These are phyloP conservation scores for Penicillium parvum DNA, from an alignment of 495 filamentous ascomycete genomes.

Conservation along the genomic window DNA sequence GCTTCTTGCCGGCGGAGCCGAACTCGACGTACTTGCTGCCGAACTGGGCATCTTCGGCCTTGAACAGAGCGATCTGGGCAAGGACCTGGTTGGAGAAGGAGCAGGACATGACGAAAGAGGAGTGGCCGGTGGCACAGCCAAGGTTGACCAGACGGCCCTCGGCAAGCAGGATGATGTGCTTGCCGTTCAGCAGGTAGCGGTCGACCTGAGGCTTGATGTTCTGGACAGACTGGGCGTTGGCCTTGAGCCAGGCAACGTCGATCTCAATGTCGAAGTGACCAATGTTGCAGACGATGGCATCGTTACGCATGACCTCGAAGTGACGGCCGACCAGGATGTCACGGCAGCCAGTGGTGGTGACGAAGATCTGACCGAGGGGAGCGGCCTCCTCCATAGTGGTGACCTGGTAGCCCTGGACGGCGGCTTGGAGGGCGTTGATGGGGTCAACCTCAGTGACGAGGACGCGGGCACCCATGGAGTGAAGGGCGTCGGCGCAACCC, in stretches of 20 bases:
- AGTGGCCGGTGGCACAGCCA: slow-evolving; percentile 98
- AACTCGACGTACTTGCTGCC: slow-evolving; percentile 94
- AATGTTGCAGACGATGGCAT: slow-evolving; percentile 99
- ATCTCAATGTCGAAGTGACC: slow-evolving; percentile 99
- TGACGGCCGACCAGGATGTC: slow-evolving; percentile 89
- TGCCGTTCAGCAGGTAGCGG: slow-evolving; percentile 93
- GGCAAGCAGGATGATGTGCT: slow-evolving; percentile 95
- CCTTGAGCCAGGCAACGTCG: slow-evolving; percentile 99
- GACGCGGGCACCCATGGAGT: slow-evolving; percentile 95
- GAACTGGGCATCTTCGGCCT: slow-evolving; percentile 83
- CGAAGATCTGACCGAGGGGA: slow-evolving; percentile 88
- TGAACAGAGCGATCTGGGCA: slow-evolving; percentile 97
- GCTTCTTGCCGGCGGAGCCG: slow-evolving; percentile 84
- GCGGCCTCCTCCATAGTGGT: slow-evolving; percentile 96
- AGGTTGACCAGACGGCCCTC: slow-evolving; percentile 99
- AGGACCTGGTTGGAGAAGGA: slow-evolving; percentile 99
- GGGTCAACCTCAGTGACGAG: slow-evolving; percentile 96
- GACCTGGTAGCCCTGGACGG: slow-evolving; percentile 95
- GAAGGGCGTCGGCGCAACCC: slow-evolving; percentile 93
- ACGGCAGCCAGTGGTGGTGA: slow-evolving; percentile 98
- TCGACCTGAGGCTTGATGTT: slow-evolving; percentile 99
- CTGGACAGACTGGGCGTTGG: slow-evolving; percentile 83
- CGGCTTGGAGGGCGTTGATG: slow-evolving; percentile 99
- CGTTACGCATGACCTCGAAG: slow-evolving; percentile 97
- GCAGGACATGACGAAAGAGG: slow-evolving; percentile 99